Evolutionary conservation across 352 stramenopile species (phyloP), one percentile per base, ranked within the genome.

Genomic region (Pythium phragmitis): DNA sequence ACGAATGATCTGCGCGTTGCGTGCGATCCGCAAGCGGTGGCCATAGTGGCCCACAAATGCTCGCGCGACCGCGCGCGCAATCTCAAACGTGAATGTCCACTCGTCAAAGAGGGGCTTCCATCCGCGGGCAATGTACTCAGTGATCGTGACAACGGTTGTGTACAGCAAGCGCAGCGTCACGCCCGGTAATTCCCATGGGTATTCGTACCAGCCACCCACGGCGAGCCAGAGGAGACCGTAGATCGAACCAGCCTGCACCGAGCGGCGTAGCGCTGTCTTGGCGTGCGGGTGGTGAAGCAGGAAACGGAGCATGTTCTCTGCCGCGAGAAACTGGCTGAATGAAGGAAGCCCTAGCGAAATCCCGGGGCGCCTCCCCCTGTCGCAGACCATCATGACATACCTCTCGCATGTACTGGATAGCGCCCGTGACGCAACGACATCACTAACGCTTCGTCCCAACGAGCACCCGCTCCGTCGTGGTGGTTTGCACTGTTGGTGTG

Each of bases 21-120:
- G 43, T 8, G 56, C 53, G 21, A 56, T 17, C 2, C 49, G 9
- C 4, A 67, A 33, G 30, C 57, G 50, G 16, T 66, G 45, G 26
- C 67, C 67, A 46, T 67, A 66, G 50, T 51, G 34, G 34, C 41
- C 60, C 37, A 69, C 54, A 30, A 63, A 50, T 16, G 41, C 21
- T 5, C 57, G 33, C 7, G 55, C n/a, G 13, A 70, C 50, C 1
- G 61, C 50, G 3, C 62, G 67, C 7, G 42, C 23, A 33, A 73
- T 30, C 45, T 73, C 67, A 60, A 70, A 70, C 26, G 17, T 30
- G 13, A 73, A 49, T 11, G 67, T 73, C 67, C 67, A 73, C 37
- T 67, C 50, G 7, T 51, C 55, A 43, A 67, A 67, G 4, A 59
- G 36, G 28, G 67, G 56, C 41, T 54, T 59, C 21, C 56, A 70